Percentiles rank a stretch among this genome's conserved stretches.
Conservation (phyloP, 345 rosid genomes). For the Mallotus nudiflorus region DNA sequence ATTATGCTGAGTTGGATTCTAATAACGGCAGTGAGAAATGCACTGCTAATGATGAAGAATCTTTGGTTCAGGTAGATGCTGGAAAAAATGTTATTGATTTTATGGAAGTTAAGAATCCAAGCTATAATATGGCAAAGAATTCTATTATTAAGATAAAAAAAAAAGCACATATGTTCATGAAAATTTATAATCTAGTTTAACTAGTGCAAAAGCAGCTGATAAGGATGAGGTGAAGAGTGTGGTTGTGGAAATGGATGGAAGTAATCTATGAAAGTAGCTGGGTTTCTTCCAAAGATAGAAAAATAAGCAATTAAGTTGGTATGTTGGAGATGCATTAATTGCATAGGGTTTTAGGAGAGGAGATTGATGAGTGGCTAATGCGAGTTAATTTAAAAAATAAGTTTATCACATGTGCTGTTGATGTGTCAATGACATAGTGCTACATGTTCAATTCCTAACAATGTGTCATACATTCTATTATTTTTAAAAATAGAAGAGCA, state of each 20-base stretch:
- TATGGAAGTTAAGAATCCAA: constrained; percentile 23
- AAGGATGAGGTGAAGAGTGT: constrained; percentile 28
- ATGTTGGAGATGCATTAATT: too few species aligned
- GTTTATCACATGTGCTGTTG: too few species aligned
- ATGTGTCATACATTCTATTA: too few species aligned
- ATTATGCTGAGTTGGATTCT: constrained; percentile 23
- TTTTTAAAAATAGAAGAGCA: too few species aligned
- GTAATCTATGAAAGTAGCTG: constrained; percentile 7
- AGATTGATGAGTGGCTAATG: too few species aligned
- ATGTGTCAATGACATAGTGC: too few species aligned
- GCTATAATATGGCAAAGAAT: constrained; percentile 26
- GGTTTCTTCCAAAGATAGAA: too few species aligned
- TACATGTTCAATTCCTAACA: too few species aligned
- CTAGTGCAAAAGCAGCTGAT: constrained; percentile 13
- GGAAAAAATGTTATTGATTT: constrained; percentile 21
- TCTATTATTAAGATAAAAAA: constrained; percentile 7
- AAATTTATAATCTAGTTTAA: constrained; percentile 10
- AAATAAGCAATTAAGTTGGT: too few species aligned
- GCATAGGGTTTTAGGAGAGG: too few species aligned
- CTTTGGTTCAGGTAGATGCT: constrained; percentile 22
- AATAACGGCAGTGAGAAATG: constrained; percentile 31
- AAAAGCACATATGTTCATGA: constrained; percentile 21
- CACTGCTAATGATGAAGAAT: constrained; percentile 27
- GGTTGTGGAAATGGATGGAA: constrained; percentile 15
- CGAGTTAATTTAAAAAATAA: too few species aligned